Evolutionary conservation across 208 protist species (phyloP), one percentile per base, ranked within the genome.

Genomic region (Crithidia thermophila): DNA sequence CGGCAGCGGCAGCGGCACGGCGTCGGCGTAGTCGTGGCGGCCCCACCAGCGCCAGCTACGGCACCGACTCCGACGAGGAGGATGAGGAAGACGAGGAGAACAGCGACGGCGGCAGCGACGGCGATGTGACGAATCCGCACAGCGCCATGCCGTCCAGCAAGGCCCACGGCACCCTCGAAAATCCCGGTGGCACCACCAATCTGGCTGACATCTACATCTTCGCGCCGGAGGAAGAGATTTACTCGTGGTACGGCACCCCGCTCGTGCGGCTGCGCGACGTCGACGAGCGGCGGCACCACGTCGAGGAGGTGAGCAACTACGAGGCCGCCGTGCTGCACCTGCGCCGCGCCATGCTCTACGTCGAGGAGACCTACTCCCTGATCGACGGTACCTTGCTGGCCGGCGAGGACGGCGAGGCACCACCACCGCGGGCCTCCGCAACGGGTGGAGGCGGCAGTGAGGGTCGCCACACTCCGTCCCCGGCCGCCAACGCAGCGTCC

Each of bases 281-380:
- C 31, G 56, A 49, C 25, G 76, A 66, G 39, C 75, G 87, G 50
- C 70, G 82, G 37, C 50, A 66, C 16, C 75, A 77, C 40, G 77
- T 83, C 25, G 75, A 84, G 51, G 63, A 73, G 20, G 56, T 40
- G 4, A 64, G 58, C 46, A 87, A 90, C 73, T 75, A 79, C 57
- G 88, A 94, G 37, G 72, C 69, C 1, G 91, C 86, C 23, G 83
- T 89, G 27, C 64, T 92, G 27, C 72, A 72, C 61, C 71, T 96
- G 51, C 91, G 91, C 1, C 86, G 87, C 13, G 91, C 91, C 4
- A 90, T 96, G 88, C 71, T 91, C 3, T 96, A 92, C 60, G 50
- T 96, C 37, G 88, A 94, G 64, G 88, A 94, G 73, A 82, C 87
- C 40, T 94, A 94, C 71, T 84, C 93, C 42, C 45, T 96, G 30